A percentile compares a stretch with the other conserved stretches of the same genome.
Evolutionary conservation across 1,139 yeast species (phyloP).

Genomic region (Geotrichum cucujoidarum): DNA sequence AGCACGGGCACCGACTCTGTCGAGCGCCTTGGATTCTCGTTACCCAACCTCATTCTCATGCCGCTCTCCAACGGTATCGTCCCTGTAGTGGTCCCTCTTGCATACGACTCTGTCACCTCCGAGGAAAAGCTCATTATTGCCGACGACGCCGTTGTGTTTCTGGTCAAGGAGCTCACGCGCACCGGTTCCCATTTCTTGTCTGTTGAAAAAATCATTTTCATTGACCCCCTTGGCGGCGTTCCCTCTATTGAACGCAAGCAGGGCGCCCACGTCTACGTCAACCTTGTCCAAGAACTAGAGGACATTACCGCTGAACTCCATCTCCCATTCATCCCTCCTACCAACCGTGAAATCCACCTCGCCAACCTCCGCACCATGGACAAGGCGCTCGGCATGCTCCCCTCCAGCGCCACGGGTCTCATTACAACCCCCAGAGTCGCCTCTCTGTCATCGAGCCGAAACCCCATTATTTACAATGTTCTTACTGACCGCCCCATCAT

Average conservation of each 20-base stretch:
- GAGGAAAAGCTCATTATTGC: slow-evolving; percentile 40
- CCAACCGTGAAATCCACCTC: slow-evolving; percentile 48
- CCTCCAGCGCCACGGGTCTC: slow-evolving; percentile 46
- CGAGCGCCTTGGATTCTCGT: slow-evolving; percentile 22
- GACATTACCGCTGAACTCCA: slow-evolving; percentile 59
- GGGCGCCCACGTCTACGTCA: slow-evolving; percentile 81
- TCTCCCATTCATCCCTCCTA: slow-evolving; percentile 48
- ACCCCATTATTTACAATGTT: slow-evolving; percentile 84
- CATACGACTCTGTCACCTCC: slow-evolving; percentile 42
- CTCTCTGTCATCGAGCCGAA: slow-evolving; percentile 40
- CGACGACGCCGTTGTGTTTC: slow-evolving; percentile 36
- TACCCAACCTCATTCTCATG: slow-evolving; percentile 37
- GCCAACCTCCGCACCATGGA: slow-evolving; percentile 54
- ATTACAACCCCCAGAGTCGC: slow-evolving; percentile 49
- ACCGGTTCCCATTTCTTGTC: slow-evolving; percentile 39
- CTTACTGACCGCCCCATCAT: slow-evolving; percentile 89
- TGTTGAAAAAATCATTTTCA: slow-evolving; percentile 72
- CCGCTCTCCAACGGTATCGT: slow-evolving; percentile 44
- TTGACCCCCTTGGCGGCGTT: slow-evolving; percentile 83
- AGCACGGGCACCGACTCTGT: slow-evolving; percentile 20
- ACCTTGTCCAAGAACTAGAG: slow-evolving; percentile 74
- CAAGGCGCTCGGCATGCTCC: slow-evolving; percentile 43
- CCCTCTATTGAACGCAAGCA: slow-evolving; percentile 74
- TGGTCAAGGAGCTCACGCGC: slow-evolving; percentile 34
- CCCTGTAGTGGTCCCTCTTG: slow-evolving; percentile 60